Base-by-base conservation (phyloP, 257 asterid genomes). In the Solanum chiquidenum region DNA sequence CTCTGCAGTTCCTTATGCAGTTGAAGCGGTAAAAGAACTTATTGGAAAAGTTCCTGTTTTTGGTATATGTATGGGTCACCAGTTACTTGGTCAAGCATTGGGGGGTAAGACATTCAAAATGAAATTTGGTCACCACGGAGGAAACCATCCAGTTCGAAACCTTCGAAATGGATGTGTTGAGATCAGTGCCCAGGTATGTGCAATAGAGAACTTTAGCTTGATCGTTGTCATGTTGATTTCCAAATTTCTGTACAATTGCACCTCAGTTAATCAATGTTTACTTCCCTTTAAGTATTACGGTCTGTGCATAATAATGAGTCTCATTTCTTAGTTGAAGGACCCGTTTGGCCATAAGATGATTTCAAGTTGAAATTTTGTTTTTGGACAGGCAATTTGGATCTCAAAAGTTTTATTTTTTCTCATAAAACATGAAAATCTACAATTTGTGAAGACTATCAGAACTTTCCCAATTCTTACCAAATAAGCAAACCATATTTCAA, bases 41-140 rank as follows among this genome's bases (percentile, higher is more conserved):
- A 87, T 95, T 79, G 99, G 98, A 88, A 94, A 95, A 89, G 90
- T 94, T 87, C 98, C 98, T 34, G 95, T 95, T 86, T 97, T 97
- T 90, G 98, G 99, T 58, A 95, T 97, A 89, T 97, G 98, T 90
- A 97, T 97, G 99, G 99, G 99, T 34, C 99, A 97, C 87, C 99
- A 97, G 88, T 92, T 97, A 90, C 95, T 97, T 88, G 99, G 98
- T 72, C 99, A 97, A 93, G 99, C 99, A 76, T 91, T 97, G 83
- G 99, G 99, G n/a, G 99, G 99, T 79, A 95, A 94, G 90, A 97
- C 99, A 83, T 97, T 88, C 93, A 97, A 97, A 93, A 97, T 97
- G 99, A 97, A 97, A 92, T 97, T 97, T 80, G 99, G 99, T 88
- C 99, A 97, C 92, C 98, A 97, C 89, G 99, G 99, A n/a, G 99